Evolutionary conservation across 2,329 filamentous ascomycete genomes (phyloP).

Genomic region (Penicillium sp.): DNA sequence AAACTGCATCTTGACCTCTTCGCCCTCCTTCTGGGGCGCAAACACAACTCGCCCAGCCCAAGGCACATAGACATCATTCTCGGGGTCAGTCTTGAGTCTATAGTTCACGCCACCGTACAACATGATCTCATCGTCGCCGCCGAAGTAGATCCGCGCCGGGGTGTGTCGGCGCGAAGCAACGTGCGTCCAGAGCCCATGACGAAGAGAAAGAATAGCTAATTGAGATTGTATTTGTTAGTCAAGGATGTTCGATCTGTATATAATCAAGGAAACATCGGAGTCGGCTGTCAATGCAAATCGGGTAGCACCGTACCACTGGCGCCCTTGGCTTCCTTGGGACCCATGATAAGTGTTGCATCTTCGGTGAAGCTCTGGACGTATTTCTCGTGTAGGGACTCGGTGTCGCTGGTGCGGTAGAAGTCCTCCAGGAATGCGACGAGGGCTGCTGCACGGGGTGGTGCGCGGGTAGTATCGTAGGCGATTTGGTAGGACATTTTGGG

Average conservation of each 20-base stretch:
- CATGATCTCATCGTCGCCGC: slow-evolving; percentile 38
- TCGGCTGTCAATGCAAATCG: not conserved
- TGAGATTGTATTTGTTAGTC: not conserved
- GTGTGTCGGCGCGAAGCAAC: slow-evolving; percentile 36
- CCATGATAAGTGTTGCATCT: slow-evolving; percentile 41
- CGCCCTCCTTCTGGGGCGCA: slow-evolving; percentile 21
- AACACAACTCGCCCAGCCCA: slow-evolving; percentile 42
- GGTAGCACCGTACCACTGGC: slow-evolving; percentile 27
- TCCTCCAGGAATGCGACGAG: slow-evolving; percentile 36
- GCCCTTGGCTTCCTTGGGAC: slow-evolving; percentile 36
- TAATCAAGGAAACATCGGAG: not conserved
- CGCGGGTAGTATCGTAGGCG: slow-evolving; percentile 24
- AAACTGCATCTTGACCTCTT: slow-evolving; percentile 37
- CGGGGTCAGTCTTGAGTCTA: slow-evolving; percentile 31
- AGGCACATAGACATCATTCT: slow-evolving; percentile 36
- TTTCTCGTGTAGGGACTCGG: slow-evolving; percentile 34
- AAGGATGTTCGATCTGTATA: not conserved
- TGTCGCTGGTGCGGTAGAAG: slow-evolving; percentile 40
- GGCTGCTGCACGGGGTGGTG: slow-evolving; percentile 25
- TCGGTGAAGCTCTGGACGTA: slow-evolving; percentile 37
- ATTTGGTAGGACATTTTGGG: slow-evolving; percentile 37
- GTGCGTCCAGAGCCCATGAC: slow-evolving; percentile 39
- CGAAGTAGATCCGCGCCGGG: slow-evolving; percentile 34
- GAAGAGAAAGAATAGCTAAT: slow-evolving; percentile 33
- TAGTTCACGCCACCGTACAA: slow-evolving; percentile 39